phyloP scores from a whole-genome alignment of 352 stramenopile species.

The Thraustochytrium striatum region DNA sequence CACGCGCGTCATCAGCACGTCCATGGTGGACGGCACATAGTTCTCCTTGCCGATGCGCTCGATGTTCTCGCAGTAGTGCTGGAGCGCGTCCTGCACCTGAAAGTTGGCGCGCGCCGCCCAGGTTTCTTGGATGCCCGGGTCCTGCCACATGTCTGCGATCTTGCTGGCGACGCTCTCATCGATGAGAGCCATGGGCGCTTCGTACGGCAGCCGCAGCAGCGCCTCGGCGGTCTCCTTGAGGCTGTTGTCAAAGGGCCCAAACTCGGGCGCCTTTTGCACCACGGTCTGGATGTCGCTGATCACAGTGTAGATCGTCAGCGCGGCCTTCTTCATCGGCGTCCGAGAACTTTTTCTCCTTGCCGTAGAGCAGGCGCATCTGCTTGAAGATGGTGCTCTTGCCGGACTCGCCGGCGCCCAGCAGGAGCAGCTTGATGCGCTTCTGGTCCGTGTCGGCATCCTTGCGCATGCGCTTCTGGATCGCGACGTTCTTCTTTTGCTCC shows the following conservation, averaged over 20 bases:
- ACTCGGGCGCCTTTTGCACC: constrained; percentile 19
- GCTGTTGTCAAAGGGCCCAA: constrained; percentile 42
- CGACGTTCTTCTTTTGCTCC: constrained; percentile 35
- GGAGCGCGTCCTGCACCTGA: constrained; percentile 50
- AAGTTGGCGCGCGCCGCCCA: constrained; percentile 53
- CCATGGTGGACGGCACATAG: constrained; percentile 55
- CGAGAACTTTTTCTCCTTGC: constrained; percentile 52
- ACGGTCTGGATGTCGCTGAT: constrained; percentile 54
- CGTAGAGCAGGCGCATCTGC: constrained; percentile 64
- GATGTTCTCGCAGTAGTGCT: constrained; percentile 50
- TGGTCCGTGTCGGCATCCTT: constrained; percentile 25
- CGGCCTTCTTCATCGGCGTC: constrained; percentile 51
- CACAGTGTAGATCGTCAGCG: constrained; percentile 52
- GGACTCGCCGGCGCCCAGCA: constrained; percentile 59
- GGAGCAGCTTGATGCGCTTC: constrained; percentile 46
- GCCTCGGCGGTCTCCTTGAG: constrained; percentile 47
- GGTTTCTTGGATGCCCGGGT: constrained; percentile 53
- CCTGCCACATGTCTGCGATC: constrained; percentile 53
- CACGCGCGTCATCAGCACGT: constrained; percentile 57
- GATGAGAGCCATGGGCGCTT: constrained; percentile 18
- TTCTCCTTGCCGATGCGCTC: constrained; percentile 48
- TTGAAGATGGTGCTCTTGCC: constrained; percentile 67
- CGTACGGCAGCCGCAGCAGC: constrained; percentile 28
- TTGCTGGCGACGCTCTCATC: constrained; percentile 44
- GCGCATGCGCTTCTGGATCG: not conserved